Percentiles rank a stretch among this genome's conserved stretches.
Conservation (phyloP, 495 filamentous ascomycete species). For the Diplogelasinospora grovesii region DNA sequence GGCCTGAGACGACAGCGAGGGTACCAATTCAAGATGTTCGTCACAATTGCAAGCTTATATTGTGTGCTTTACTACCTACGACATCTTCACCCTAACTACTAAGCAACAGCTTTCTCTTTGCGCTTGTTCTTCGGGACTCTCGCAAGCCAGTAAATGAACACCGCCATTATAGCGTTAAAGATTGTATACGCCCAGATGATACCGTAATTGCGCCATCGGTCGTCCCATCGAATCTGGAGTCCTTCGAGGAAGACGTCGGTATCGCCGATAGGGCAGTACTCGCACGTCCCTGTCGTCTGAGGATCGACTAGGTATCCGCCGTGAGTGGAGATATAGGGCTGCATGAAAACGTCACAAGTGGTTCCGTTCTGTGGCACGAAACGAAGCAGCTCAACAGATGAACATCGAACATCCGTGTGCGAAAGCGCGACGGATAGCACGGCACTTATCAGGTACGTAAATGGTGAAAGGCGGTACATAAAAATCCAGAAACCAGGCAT, state of each 20-base stretch:
- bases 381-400: too few relatives aligned
- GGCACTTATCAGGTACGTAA: slow-evolving; percentile 64
- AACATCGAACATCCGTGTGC: too few relatives aligned
- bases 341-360: too few relatives aligned
- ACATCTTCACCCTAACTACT: too few relatives aligned
- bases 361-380: too few relatives aligned
- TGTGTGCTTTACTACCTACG: too few relatives aligned
- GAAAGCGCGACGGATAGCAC: too few relatives aligned
- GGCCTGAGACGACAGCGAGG: too few relatives aligned
- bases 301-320: slow-evolving; percentile 1
- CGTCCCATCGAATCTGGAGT: slow-evolving; percentile 39
- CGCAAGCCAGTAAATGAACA: slow-evolving; percentile 48
- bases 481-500: slow-evolving; percentile 67
- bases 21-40: too few relatives aligned
- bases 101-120: too few relatives aligned
- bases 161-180: slow-evolving; percentile 44
- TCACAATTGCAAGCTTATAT: too few relatives aligned
- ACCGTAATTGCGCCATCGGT: slow-evolving; percentile 50
- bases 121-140: slow-evolving; percentile 35
- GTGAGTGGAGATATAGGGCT: not conserved
- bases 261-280: slow-evolving; percentile 39
- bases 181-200: slow-evolving; percentile 48
- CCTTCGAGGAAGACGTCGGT: slow-evolving; percentile 43
- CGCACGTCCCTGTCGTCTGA: slow-evolving; percentile 31
- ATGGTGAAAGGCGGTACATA: slow-evolving; percentile 62